Evolutionary conservation across 108 stramenopile species (phyloP).

Genomic region (Stephanodiscus triporus): DNA sequence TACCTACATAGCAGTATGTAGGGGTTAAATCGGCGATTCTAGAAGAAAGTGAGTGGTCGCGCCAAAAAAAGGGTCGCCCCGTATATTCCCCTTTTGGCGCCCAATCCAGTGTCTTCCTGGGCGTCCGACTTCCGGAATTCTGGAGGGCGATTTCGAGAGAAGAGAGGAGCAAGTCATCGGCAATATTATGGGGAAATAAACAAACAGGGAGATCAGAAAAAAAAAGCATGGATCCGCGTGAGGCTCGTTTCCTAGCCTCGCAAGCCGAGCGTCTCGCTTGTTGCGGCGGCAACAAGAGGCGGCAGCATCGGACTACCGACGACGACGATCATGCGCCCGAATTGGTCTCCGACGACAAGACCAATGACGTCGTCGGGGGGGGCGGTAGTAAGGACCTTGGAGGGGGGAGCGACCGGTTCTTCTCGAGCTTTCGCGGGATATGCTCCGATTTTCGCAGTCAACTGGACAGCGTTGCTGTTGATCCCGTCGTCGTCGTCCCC

Average conservation of each 20-base stretch:
- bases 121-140: too few relatives aligned
- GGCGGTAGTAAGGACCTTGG: constrained; percentile 31
- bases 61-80: too few relatives aligned
- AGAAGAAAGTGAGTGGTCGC: too few relatives aligned
- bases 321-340: constrained; percentile 7
- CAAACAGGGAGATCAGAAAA: not conserved
- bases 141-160: too few relatives aligned
- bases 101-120: too few relatives aligned
- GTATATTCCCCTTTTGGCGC: too few relatives aligned
- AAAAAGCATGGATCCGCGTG: constrained; percentile 22
- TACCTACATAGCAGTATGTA: too few relatives aligned
- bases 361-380: constrained; percentile 4
- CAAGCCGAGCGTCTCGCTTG: constrained; percentile 28
- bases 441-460: constrained; percentile 27
- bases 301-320: not conserved
- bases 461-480: constrained; percentile 28
- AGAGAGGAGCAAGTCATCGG: too few relatives aligned
- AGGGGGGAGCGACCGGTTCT: constrained; percentile 23
- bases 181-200: too few relatives aligned
- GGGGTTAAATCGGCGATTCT: too few relatives aligned
- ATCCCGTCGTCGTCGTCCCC: not conserved
- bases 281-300: too few relatives aligned
- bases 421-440: constrained; percentile 30
- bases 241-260: constrained; percentile 29
- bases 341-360: not conserved